A percentile compares a stretch with the other conserved stretches of the same genome.
Conservation (phyloP, 2,329 filamentous ascomycete species). For the Penicillium sp. region DNA sequence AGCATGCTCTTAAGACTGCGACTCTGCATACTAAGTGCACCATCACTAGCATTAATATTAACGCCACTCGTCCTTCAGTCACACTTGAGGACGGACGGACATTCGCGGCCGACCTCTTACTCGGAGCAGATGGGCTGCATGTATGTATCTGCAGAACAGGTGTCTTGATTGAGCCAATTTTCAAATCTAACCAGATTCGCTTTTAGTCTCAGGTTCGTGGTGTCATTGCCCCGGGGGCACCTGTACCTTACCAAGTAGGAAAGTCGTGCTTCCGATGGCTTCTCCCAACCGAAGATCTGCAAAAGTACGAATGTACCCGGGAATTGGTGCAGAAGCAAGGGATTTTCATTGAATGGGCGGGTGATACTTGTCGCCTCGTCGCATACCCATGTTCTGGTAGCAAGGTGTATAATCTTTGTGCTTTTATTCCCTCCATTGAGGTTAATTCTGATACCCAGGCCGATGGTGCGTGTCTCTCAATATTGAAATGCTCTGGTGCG, state of each 20-base stretch:
- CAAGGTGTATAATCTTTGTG: slow-evolving; percentile 48
- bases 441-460: slow-evolving; percentile 26
- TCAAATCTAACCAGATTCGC: neutral
- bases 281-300: slow-evolving; percentile 17
- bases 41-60: slow-evolving; percentile 18
- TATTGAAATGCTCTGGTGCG: neutral
- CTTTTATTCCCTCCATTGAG: slow-evolving; percentile 48
- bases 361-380: slow-evolving; percentile 44
- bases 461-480: slow-evolving; percentile 10
- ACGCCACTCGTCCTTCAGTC: slow-evolving; percentile 13
- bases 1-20: slow-evolving; percentile 29
- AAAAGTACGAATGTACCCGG: slow-evolving; percentile 7
- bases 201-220: slow-evolving; percentile 24
- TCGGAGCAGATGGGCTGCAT: slow-evolving; percentile 29
- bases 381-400: slow-evolving; percentile 50
- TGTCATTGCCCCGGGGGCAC: slow-evolving; percentile 15
- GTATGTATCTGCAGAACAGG: slow-evolving; percentile 6
- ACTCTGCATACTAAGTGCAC: slow-evolving; percentile 24
- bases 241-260: slow-evolving; percentile 19
- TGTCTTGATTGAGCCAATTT: neutral
- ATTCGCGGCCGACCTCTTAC: slow-evolving; percentile 22
- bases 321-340: slow-evolving; percentile 27
- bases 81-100: slow-evolving; percentile 20
- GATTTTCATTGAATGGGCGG: slow-evolving; percentile 45
- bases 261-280: slow-evolving; percentile 32